Percentiles rank a stretch among this genome's conserved stretches.
These are phyloP conservation scores for Neohortaea acidophila DNA, from an alignment of 495 filamentous ascomycete genomes.

Conservation along the genomic window DNA sequence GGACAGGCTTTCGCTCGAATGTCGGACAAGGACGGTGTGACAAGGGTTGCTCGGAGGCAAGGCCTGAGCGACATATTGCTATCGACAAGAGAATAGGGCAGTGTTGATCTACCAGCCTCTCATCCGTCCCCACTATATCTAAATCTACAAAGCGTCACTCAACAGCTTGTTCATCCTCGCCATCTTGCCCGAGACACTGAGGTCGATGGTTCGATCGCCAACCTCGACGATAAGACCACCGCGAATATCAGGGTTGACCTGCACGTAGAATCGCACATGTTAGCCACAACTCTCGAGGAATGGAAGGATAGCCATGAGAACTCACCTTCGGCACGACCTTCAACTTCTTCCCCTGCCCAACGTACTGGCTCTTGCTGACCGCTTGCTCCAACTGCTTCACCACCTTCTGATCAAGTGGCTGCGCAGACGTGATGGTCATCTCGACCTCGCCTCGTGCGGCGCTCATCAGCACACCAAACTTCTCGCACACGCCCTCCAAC, in stretches of 20 bases:
- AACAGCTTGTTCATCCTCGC: slow-evolving; percentile 98
- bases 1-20: no score
- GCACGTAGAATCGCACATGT: slow-evolving; percentile 1
- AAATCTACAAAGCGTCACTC: slow-evolving; percentile 86
- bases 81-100: no score
- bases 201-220: slow-evolving; percentile 93
- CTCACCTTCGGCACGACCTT: slow-evolving; percentile 83
- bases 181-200: slow-evolving; percentile 87
- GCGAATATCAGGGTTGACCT: slow-evolving; percentile 89
- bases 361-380: slow-evolving; percentile 73
- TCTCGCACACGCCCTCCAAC: slow-evolving; percentile 65
- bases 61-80: no score
- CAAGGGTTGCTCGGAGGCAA: no score
- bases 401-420: slow-evolving; percentile 78
- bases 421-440: slow-evolving; percentile 73
- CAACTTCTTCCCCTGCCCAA: slow-evolving; percentile 88
- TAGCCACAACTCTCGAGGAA: neutral
- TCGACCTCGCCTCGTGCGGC: slow-evolving; percentile 86
- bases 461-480: slow-evolving; percentile 76
- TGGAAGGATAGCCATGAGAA: slow-evolving; percentile 5
- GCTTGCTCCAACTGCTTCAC: slow-evolving; percentile 71
- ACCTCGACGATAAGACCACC: slow-evolving; percentile 93
- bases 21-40: no score
- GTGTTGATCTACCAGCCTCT: no score
- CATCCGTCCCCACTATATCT: slow-evolving; percentile 11